Evolutionary conservation across 371 early-diverging fungal genomes (phyloP).

Genomic region (Mucor lusitanicus): DNA sequence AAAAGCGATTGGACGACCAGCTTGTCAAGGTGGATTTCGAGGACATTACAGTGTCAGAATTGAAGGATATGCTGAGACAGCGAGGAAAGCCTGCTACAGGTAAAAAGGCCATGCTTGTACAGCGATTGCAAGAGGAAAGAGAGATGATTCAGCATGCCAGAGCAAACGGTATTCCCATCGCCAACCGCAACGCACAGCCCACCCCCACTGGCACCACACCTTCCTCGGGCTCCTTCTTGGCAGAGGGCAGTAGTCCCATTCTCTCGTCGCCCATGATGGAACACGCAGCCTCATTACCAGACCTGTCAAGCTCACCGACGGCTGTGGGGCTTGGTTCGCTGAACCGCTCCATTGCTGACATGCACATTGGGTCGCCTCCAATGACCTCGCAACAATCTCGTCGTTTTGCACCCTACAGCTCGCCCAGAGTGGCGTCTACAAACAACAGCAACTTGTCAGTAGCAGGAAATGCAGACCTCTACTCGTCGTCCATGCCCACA

Average conservation of each 20-base stretch:
- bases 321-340: constrained; percentile 16
- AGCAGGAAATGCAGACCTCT: constrained; percentile 15
- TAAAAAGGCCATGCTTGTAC: constrained; percentile 67
- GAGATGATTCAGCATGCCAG: constrained; percentile 23
- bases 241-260: not conserved
- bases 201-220: not conserved
- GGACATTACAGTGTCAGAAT: constrained; percentile 75
- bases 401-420: constrained; percentile 29
- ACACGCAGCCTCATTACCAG: constrained; percentile 30
- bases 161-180: constrained; percentile 17
- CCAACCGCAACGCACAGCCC: constrained; percentile 11
- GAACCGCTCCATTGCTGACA: constrained; percentile 28
- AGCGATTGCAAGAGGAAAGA: constrained; percentile 60
- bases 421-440: constrained; percentile 4
- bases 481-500: constrained; percentile 26
- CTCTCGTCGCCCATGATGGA: constrained; percentile 17
- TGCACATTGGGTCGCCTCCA: constrained; percentile 36
- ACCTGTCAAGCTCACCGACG: constrained; percentile 16
- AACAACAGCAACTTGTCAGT: constrained; percentile 2
- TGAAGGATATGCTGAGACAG: constrained; percentile 74
- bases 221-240: not conserved
- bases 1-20: constrained; percentile 59
- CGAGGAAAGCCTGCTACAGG: constrained; percentile 73
- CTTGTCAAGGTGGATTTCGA: constrained; percentile 70
- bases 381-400: constrained; percentile 13